Evolutionary conservation across 1,284 basidiomycete genomes (phyloP), one percentile per base, ranked within the genome.

Genomic region (Trametes polyzona): DNA sequence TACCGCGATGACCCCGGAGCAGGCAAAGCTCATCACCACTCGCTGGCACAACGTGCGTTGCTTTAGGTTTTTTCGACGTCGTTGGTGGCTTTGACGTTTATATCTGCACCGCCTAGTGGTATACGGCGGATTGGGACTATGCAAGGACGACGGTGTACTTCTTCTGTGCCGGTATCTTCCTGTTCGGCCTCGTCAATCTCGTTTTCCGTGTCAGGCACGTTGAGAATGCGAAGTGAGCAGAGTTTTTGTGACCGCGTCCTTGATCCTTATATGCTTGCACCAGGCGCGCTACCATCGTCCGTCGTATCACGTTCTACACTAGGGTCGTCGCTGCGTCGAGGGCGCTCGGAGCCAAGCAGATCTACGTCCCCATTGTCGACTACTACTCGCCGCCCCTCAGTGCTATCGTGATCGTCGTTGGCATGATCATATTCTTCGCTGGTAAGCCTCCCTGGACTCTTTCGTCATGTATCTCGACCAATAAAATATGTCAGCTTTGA

Each of bases 351-450:
- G 63, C 69, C 11, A 65, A 65, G 26, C 72, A 73, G 43, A 65
- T 67, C 43, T 57, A 65, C 37, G 30, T 71, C 21, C 59, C 53
- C 17, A 2, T 41, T 3, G 59, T 73, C 10, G 35, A 57, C 1
- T 73, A 69, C 62, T 73, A 71, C 51, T 72, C 73, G 26, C 76
- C 73, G 4, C 70, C 74, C 2, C 65, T 72, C 14, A 71, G 70
- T 9, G 65, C 68, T 4, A 57, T 74, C 21, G 6, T 71, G 33
- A 63, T 66, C 17, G 67, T 76, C 24, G 51, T 53, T 0, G 67
- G 66, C 2, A 69, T 76, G 51, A 66, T 70, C 50, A 60, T 66
- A 7, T 75, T 76, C 64, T 53, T 70, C 40, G 59, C 70, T 47
- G 64, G 74, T 75, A 26, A 37, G 69, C 10, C n/a, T 27, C 24